Evolutionary conservation across 2,329 filamentous ascomycete species (phyloP), one percentile per base, ranked within the genome.

Genomic region (Penicillium olsonii): DNA sequence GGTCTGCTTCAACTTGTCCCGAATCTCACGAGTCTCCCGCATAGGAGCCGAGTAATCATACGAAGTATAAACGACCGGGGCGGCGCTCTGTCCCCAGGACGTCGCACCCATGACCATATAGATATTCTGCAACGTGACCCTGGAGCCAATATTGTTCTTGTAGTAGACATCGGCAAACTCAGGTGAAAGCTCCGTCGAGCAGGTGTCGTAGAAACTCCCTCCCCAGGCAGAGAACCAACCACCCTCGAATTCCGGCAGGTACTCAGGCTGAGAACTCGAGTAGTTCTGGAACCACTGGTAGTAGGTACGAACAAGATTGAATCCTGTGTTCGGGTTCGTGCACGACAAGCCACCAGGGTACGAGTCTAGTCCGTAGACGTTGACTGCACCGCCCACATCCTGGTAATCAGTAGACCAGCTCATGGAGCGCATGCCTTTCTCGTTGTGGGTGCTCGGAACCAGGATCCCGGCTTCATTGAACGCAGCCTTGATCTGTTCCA

Each of bases 231-330:
- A 75, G 48, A 81, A 81, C 55, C 70, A 80, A 0, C 79, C 79
- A 4, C 75, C 77, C 57, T 81, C 73, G 24, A 82, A 81, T 57
- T 81, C 80, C 5, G 79, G 74, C 1, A 82, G 59, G 48, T 74
- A 81, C 39, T 73, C 71, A 1, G 80, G 80, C 56, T 83, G 80
- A 1, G 78, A 76, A 0, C 45, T 48, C 8, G 78, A 78, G 47
- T 80, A 80, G 34, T 79, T 77, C n/a, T 75, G 70, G 54, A 83
- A 83, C 78, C 79, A 82, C 53, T 82, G 74, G 51, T 78, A 78
- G 56, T 83, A 84, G 5, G 72, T 80, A 20, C 78, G 72, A 2
- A 79, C 71, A 1, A 81, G 62, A 22, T 68, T 76, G 57, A 80
- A 82, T 1, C 78, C 79, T 6, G 68, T 66, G 37, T 76, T 65